Evolutionary conservation across 805 yeast genomes (phyloP), one percentile per base, ranked within the genome.

Genomic region (Myxozyma kluyveri): DNA sequence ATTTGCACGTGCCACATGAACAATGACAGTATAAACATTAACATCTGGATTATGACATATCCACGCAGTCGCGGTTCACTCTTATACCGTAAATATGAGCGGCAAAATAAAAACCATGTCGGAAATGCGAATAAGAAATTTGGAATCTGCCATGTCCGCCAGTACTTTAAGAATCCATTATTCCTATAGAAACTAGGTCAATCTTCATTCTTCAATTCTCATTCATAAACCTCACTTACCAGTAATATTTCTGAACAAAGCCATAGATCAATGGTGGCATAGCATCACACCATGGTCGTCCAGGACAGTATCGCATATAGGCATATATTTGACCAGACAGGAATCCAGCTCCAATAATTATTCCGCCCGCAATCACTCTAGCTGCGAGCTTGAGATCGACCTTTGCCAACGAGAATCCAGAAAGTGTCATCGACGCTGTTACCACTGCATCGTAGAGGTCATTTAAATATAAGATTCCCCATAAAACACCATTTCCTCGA

Each of bases 1-100:
- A 90, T 88, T 67, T 91, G 99, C 33, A 84, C 86, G 67, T 91
- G 90, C 80, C 93, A 87, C 46, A 81, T 71, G 31, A 81, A 71
- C 1, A 80, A 24, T 4, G 82, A 80, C 3, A 85, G 70, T 3
- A 79, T 44, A 1, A 83, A 44, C 56, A 82, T 74, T 0, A 75
- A 56, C 2, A 51, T 21, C 63, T 49, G 53, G 78, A 75, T 71
- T 56, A 63, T 61, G 64, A 42, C 65, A 64, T 60, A 78, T 70
- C 66, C 71, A 64, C 35, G 67, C 62, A 37, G 61, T 48, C 5
- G 64, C 52, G 66, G 75, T 17, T 48, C 44, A 2, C 26, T 19
- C 21, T 43, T 18, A 43, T 42, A 56, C 9, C 43, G 29, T 33
- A 35, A 44, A 17, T 18, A 45, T 23, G 60, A 53, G 9, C 60